Conservation (phyloP, 371 early-diverging fungal species). For the Nematocida parisii region DNA sequence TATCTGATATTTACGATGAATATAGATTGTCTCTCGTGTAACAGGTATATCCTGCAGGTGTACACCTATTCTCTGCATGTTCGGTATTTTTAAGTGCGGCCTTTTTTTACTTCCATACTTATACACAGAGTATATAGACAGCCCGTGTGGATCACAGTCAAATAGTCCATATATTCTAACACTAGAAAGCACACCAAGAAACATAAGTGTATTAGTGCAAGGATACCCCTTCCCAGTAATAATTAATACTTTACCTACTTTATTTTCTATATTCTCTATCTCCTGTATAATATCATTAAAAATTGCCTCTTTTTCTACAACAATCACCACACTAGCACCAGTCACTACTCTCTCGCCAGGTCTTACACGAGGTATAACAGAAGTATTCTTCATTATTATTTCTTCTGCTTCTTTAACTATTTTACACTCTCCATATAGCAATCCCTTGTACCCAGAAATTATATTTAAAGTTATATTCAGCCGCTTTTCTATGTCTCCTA, state of each 20-base stretch:
- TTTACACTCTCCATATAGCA: conserved; percentile 56
- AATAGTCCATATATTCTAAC: conserved; percentile 61
- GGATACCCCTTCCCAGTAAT: conserved; percentile 70
- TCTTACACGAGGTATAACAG: conserved; percentile 68
- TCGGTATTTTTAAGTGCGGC: conserved; percentile 33
- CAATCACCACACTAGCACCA: conserved; percentile 34
- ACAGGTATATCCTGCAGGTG: conserved; percentile 36
- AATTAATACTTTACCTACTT: conserved; percentile 29
- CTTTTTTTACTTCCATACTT: conserved; percentile 53
- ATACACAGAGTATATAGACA: conserved; percentile 65
- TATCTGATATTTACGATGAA: background rate
- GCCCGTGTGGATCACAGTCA: conserved; percentile 70
- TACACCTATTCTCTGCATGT: conserved; percentile 62
- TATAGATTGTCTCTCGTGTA: background rate
- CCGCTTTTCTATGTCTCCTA: conserved; percentile 41
- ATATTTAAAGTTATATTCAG: conserved; percentile 53
- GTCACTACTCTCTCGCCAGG: conserved; percentile 14
- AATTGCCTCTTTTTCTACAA: conserved; percentile 70
- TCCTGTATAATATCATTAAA: conserved; percentile 51
- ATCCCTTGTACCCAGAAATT: conserved; percentile 65
- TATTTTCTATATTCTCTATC: background rate
- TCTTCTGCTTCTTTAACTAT: conserved; percentile 12
- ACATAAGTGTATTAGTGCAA: conserved; percentile 63
- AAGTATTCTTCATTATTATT: background rate
- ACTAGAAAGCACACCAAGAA: conserved; percentile 57